Evolutionary conservation across 1,284 basidiomycete genomes (phyloP).

Genomic region (Sanghuangporus weigelae): DNA sequence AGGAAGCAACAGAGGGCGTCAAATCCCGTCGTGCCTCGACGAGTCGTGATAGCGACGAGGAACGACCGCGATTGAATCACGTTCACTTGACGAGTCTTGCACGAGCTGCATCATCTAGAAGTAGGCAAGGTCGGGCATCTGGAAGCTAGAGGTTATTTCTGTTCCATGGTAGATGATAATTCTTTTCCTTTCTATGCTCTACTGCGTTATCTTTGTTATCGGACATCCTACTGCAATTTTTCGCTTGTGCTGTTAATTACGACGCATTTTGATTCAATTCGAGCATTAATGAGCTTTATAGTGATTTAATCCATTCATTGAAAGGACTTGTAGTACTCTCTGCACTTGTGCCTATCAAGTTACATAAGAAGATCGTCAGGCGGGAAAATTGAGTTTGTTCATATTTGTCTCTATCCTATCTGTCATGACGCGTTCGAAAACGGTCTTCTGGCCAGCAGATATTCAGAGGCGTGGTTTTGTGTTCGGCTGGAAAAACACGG

Average conservation of each 20-base stretch:
- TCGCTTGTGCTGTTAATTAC: too few species aligned
- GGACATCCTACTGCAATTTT: too few species aligned
- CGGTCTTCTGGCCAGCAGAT: slow-evolving; percentile 53
- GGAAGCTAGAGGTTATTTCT: neutral
- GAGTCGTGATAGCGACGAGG: slow-evolving; percentile 33
- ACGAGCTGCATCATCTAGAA: slow-evolving; percentile 25
- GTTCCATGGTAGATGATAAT: slow-evolving; percentile 11
- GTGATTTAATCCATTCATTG: neutral
- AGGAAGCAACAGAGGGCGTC: slow-evolving; percentile 30
- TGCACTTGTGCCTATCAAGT: too few species aligned
- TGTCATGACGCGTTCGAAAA: slow-evolving; percentile 20
- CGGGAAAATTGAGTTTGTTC: neutral
- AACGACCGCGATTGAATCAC: slow-evolving; percentile 26
- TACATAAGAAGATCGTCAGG: neutral
- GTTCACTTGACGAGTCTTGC: slow-evolving; percentile 26
- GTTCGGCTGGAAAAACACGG: slow-evolving; percentile 48
- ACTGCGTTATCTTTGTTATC: too few species aligned
- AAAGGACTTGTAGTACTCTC: too few species aligned
- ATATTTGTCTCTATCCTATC: neutral
- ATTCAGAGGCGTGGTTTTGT: slow-evolving; percentile 38
- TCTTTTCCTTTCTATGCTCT: too few species aligned
- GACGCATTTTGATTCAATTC: too few species aligned
- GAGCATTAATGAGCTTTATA: too few species aligned
- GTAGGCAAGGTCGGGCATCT: slow-evolving; percentile 17
- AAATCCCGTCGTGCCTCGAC: slow-evolving; percentile 21